Evolutionary conservation across 148 eudicot species (phyloP), one percentile per base, ranked within the genome.

Genomic region (Vaccinium macrocarpon): DNA sequence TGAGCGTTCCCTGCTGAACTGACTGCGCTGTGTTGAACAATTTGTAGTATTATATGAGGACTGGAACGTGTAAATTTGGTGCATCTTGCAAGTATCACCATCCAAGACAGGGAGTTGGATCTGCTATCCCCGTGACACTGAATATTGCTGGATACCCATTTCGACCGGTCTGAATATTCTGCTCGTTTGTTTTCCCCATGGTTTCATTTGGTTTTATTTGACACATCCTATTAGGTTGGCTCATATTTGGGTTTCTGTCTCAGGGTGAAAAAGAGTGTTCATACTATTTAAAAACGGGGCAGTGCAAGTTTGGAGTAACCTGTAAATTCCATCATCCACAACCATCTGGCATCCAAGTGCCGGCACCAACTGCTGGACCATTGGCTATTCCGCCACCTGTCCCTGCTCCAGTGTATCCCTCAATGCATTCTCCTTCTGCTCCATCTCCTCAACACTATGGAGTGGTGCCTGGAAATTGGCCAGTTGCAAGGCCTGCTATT

Each of bases 201-300:
- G 38, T 74, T 62, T 84, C 19, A 53, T 57, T 35, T 74, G 27
- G 59, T 6, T 55, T 53, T 84, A 14, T 8, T 72, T 51, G 21
- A 72, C 16, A 61, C 23, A 25, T 50, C 8, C 25, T 48, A 50
- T 74, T 62, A 25, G 42, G 13, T 82, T 64, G 46, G 53, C 23
- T 79, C 61, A 77, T 57, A 38, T 80, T 64, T 21, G 51, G n/a
- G 27, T 66, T 82, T 19, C 80, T 76, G 46, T 82, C 32, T 66
- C 93, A 97, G 99, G 99, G 96, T 81, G 99, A 97, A 88, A 97
- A 95, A 83, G 98, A 97, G 86, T 97, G 99, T 82, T 86, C 96
- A 8, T 97, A 97, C 87, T 97, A 92, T 87, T 83, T 91, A 82
- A 97, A 92, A 89, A 95, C 93, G 15, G 98, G 98, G 87, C 94